Evolutionary conservation across 2,329 filamentous ascomycete genomes (phyloP).

Genomic region (Pseudogymnoascus sp.): DNA sequence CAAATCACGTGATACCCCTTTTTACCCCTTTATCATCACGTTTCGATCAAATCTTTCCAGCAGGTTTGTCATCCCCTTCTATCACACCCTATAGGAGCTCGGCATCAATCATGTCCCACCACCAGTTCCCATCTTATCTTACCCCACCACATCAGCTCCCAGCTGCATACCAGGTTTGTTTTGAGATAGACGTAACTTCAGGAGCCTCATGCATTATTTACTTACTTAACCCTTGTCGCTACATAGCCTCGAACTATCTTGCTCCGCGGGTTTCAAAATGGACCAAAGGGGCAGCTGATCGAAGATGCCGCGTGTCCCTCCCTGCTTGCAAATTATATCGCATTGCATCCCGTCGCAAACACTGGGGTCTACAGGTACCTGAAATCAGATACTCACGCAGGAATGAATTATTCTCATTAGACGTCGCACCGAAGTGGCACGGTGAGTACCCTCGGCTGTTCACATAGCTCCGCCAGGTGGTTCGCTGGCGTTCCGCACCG

Average conservation of each 20-base stretch:
- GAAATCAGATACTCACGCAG: not conserved
- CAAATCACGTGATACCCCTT: constrained; percentile 1
- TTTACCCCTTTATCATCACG: not conserved
- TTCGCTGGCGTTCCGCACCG: not conserved
- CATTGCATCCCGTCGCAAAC: not conserved
- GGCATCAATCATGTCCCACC: not conserved
- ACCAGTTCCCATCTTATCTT: not conserved
- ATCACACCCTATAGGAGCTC: not conserved
- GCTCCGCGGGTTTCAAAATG: not conserved
- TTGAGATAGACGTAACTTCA: not conserved
- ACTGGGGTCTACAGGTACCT: not conserved
- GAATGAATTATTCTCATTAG: not conserved
- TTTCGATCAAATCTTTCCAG: not conserved
- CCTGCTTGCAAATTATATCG: not conserved
- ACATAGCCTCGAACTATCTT: not conserved
- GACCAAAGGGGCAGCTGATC: not conserved
- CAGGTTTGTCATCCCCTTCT: no score
- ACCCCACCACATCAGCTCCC: not conserved
- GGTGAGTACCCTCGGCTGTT: not conserved
- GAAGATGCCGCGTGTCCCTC: not conserved
- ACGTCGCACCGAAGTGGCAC: not conserved
- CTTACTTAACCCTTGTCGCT: not conserved
- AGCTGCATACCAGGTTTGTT: not conserved
- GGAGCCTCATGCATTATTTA: not conserved
- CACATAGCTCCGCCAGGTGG: not conserved